phyloP scores from a whole-genome alignment of 176 grass and related monocot genomes.

The Ananas comosus region DNA sequence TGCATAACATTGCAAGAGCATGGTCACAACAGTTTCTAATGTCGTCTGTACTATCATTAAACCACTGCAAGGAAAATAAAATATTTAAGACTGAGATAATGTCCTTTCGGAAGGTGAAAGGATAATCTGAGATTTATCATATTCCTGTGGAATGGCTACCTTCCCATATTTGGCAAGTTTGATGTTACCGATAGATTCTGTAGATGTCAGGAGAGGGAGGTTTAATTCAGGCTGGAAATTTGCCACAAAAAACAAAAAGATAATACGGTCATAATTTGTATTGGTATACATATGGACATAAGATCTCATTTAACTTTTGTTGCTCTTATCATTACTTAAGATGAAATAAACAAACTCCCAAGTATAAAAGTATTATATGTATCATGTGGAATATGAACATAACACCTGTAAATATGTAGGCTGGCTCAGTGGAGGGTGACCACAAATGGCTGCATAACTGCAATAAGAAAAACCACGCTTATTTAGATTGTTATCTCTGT shows the following conservation, averaged over 20 bases:
- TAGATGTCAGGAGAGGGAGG: slow-evolving; percentile 40
- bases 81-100: slow-evolving; percentile 4
- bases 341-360: not conserved
- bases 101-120: not conserved
- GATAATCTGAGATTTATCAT: not conserved
- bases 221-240: slow-evolving; percentile 53
- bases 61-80: slow-evolving; percentile 50
- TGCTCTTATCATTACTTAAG: not conserved
- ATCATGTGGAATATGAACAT: not conserved
- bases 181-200: slow-evolving; percentile 32
- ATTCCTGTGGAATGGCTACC: slow-evolving; percentile 12
- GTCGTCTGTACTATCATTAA: slow-evolving; percentile 55
- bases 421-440: slow-evolving; percentile 16
- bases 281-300: not conserved
- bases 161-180: slow-evolving; percentile 72
- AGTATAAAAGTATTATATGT: not conserved
- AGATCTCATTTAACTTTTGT: not conserved
- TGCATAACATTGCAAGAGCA: slow-evolving; percentile 38
- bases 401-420: slow-evolving; percentile 32
- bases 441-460: slow-evolving; percentile 70
- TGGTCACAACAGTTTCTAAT: slow-evolving; percentile 63
- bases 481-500: not conserved
- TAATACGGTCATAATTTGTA: not conserved
- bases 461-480: not conserved
- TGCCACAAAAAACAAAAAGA: not conserved